Evolutionary conservation across 192 early-diverging fungal genomes (phyloP).

Genomic region (Coemansia sp.): DNA sequence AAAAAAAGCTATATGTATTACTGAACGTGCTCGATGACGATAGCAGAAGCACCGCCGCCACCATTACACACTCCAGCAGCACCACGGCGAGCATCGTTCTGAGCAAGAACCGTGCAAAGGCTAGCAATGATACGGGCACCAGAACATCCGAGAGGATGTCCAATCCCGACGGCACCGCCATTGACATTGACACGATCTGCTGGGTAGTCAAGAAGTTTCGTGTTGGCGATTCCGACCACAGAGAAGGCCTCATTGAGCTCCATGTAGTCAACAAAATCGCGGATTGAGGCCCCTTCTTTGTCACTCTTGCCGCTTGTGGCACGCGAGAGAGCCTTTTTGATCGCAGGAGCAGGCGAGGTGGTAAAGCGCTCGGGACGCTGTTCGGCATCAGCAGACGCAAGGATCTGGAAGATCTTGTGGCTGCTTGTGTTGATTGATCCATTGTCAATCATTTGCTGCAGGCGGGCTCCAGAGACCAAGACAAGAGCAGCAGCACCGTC

Average conservation of each 20-base stretch:
- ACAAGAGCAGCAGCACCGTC: slow-evolving; percentile 78
- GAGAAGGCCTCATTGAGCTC: slow-evolving; percentile 88
- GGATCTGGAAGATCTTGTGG: slow-evolving; percentile 54
- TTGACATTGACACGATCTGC: slow-evolving; percentile 85
- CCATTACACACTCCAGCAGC: slow-evolving; percentile 96
- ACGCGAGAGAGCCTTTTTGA: slow-evolving; percentile 71
- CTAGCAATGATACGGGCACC: slow-evolving; percentile 89
- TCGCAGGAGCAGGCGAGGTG: slow-evolving; percentile 70
- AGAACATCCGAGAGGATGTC: slow-evolving; percentile 97
- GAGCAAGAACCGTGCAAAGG: slow-evolving; percentile 69
- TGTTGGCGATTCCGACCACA: slow-evolving; percentile 81
- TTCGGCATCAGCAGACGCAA: slow-evolving; percentile 73
- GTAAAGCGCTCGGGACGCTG: slow-evolving; percentile 74
- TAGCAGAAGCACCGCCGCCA: slow-evolving; percentile 86
- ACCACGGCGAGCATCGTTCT: slow-evolving; percentile 76
- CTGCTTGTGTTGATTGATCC: slow-evolving; percentile 31
- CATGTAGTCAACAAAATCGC: slow-evolving; percentile 69
- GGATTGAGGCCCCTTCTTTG: slow-evolving; percentile 47
- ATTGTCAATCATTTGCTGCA: slow-evolving; percentile 42
- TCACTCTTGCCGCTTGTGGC: slow-evolving; percentile 51
- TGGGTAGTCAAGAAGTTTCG: slow-evolving; percentile 70
- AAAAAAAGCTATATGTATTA: background rate
- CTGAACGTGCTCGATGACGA: slow-evolving; percentile 70
- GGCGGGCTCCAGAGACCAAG: slow-evolving; percentile 65
- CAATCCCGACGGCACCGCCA: slow-evolving; percentile 94